These are phyloP conservation scores for Rosellinia necatrix DNA, from an alignment of 2,329 filamentous ascomycete genomes.

Conservation along the genomic window DNA sequence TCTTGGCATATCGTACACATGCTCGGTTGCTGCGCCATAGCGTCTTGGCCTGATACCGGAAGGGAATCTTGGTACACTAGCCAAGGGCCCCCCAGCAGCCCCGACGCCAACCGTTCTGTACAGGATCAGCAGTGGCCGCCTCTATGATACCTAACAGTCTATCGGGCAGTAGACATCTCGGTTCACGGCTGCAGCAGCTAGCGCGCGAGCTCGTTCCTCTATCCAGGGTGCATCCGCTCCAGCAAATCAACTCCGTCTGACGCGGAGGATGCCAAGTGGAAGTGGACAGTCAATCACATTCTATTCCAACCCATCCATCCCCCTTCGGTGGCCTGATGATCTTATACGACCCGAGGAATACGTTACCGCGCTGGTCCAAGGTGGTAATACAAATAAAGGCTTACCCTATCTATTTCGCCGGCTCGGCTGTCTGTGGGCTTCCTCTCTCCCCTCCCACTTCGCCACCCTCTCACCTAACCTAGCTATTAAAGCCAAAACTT, in stretches of 20 bases:
- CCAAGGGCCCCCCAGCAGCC: no score
- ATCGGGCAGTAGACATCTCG: neutral
- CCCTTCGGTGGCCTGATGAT: neutral
- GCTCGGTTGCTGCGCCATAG: no score
- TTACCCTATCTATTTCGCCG: slow-evolving; percentile 2
- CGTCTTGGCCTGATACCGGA: no score
- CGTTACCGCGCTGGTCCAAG: neutral
- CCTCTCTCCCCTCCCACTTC: neutral
- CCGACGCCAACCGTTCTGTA: no score
- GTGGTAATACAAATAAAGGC: slow-evolving; percentile 6
- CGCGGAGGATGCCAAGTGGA: neutral
- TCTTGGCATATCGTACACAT: no score
- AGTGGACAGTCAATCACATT: neutral
- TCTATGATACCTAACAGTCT: neutral
- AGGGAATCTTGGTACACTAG: no score
- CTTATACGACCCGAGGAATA: slow-evolving; percentile 9
- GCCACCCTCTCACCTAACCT: neutral
- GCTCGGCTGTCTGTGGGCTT: neutral
- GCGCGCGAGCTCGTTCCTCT: no score
- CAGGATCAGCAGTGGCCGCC: neutral
- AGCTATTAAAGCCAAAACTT: neutral
- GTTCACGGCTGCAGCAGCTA: neutral
- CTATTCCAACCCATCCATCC: neutral
- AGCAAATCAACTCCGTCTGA: neutral
- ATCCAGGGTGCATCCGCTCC: no score